Conservation (phyloP, 2,329 filamentous ascomycete species). For the Penicillium fuscoglaucum region DNA sequence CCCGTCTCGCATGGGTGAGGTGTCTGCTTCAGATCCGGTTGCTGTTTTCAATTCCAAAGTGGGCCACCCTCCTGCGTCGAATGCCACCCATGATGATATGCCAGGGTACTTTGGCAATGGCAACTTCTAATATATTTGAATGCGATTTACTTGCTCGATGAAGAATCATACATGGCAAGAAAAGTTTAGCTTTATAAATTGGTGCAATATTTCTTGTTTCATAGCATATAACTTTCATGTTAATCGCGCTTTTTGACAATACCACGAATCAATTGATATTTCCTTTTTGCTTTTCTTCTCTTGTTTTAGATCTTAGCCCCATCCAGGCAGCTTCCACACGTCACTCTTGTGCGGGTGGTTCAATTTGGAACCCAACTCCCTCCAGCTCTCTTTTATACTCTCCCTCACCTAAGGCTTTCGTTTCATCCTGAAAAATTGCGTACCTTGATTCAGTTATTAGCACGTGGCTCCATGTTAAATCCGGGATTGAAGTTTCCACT, state of each 20-base stretch:
- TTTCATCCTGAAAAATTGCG: slow-evolving; percentile 7
- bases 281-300: neutral
- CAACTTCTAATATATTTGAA: slow-evolving; percentile 16
- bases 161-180: slow-evolving; percentile 1
- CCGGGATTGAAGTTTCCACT: slow-evolving; percentile 4
- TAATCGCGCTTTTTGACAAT: neutral
- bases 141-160: slow-evolving; percentile 1
- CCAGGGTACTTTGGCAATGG: slow-evolving; percentile 16
- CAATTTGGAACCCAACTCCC: slow-evolving; percentile 18
- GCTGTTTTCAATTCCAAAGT: slow-evolving; percentile 23
- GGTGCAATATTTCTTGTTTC: neutral
- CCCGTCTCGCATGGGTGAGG: slow-evolving; percentile 8
- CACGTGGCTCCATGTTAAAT: slow-evolving; percentile 14
- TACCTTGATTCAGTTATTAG: slow-evolving; percentile 12
- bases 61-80: slow-evolving; percentile 18
- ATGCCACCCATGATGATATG: slow-evolving; percentile 17
- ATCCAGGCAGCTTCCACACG: slow-evolving; percentile 3
- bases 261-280: neutral
- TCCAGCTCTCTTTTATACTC: slow-evolving; percentile 10
- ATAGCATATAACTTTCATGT: neutral
- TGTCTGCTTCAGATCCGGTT: slow-evolving; percentile 17
- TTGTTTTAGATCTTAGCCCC: neutral
- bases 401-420: slow-evolving; percentile 2
- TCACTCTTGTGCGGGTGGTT: slow-evolving; percentile 18
- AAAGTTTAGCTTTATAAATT: slow-evolving; percentile 12